Percentiles rank a stretch among this genome's conserved stretches.
These are phyloP conservation scores for Abelmoschus esculentus DNA, from an alignment of 345 rosid genomes.

Conservation along the genomic window DNA sequence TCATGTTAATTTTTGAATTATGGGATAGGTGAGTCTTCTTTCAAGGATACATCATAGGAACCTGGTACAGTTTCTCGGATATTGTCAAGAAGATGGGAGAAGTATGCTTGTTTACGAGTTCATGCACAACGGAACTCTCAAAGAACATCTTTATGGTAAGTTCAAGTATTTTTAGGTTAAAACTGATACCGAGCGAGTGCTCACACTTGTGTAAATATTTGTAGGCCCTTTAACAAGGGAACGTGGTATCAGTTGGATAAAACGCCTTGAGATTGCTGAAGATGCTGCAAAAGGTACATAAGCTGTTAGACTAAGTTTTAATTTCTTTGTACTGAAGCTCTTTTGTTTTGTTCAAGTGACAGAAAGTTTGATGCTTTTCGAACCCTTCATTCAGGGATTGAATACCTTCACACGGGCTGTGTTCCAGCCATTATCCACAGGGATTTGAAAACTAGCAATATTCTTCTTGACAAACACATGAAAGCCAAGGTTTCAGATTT, in stretches of 20 bases:
- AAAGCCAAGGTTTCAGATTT: conserved; percentile 96
- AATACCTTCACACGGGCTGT: conserved; percentile 96
- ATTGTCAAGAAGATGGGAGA: conserved; percentile 88
- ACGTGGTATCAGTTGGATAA: conserved; percentile 69
- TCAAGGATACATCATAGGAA: conserved; percentile 99
- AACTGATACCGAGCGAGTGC: conserved; percentile 3
- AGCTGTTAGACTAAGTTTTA: background rate
- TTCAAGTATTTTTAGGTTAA: conserved; percentile 7
- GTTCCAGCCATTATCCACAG: conserved; percentile 92
- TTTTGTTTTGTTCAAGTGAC: background rate
- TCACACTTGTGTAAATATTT: conserved; percentile 1
- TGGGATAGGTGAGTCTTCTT: conserved; percentile 74
- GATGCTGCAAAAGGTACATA: conserved; percentile 81
- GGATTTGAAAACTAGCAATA: conserved; percentile 92
- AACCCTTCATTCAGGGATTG: conserved; percentile 54
- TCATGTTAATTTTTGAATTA: conserved; percentile 3
- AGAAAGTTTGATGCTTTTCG: conserved; percentile 8
- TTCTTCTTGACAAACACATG: conserved; percentile 77
- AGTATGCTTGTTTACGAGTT: conserved; percentile 88
- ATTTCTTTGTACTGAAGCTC: background rate
- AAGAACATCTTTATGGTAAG: conserved; percentile 94
- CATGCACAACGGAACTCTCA: conserved; percentile 95
- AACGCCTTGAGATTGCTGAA: conserved; percentile 94
- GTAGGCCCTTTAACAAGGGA: conserved; percentile 57
- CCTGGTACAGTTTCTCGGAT: conserved; percentile 94